These are phyloP conservation scores for Epichloe baconii DNA, from an alignment of 2,329 filamentous ascomycete species.

Conservation along the genomic window DNA sequence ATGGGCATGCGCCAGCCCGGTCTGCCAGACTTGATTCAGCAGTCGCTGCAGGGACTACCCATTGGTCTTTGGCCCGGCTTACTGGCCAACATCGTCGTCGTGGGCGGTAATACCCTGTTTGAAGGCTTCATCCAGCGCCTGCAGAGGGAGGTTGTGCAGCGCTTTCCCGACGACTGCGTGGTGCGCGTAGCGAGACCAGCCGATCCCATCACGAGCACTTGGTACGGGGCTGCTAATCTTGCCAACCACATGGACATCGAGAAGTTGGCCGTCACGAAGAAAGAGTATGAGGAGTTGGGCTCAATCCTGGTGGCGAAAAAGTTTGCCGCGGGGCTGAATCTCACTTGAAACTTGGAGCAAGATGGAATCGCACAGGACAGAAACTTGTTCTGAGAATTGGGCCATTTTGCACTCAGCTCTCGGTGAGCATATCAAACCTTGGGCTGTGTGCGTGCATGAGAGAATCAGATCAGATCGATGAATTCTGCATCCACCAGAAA, in stretches of 20 bases:
- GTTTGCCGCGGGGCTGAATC: conserved; percentile 33
- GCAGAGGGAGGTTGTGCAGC: conserved; percentile 57
- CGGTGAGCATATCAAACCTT: too few species aligned
- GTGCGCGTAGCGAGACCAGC: conserved; percentile 58
- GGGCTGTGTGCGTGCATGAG: too few species aligned
- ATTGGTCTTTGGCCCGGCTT: conserved; percentile 74
- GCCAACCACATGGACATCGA: conserved; percentile 57
- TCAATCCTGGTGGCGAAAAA: conserved; percentile 59
- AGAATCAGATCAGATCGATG: too few species aligned
- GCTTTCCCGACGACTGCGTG: conserved; percentile 63
- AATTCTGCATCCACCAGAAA: too few species aligned
- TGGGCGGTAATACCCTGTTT: conserved; percentile 74
- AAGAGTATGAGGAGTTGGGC: conserved; percentile 84
- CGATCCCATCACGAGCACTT: conserved; percentile 69
- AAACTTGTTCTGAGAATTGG: not conserved
- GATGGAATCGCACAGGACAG: not conserved
- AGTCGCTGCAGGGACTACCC: conserved; percentile 63
- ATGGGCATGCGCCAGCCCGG: conserved; percentile 76
- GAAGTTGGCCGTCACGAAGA: conserved; percentile 62
- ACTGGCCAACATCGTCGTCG: conserved; percentile 75
- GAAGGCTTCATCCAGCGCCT: conserved; percentile 72
- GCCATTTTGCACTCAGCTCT: too few species aligned
- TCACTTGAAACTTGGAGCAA: conserved; percentile 2
- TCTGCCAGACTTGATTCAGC: conserved; percentile 67
- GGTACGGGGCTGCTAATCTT: conserved; percentile 71